A percentile compares a stretch with the other conserved stretches of the same genome.
These are phyloP conservation scores for Russula emetica DNA, from an alignment of 768 basidiomycete genomes.

Conservation along the genomic window DNA sequence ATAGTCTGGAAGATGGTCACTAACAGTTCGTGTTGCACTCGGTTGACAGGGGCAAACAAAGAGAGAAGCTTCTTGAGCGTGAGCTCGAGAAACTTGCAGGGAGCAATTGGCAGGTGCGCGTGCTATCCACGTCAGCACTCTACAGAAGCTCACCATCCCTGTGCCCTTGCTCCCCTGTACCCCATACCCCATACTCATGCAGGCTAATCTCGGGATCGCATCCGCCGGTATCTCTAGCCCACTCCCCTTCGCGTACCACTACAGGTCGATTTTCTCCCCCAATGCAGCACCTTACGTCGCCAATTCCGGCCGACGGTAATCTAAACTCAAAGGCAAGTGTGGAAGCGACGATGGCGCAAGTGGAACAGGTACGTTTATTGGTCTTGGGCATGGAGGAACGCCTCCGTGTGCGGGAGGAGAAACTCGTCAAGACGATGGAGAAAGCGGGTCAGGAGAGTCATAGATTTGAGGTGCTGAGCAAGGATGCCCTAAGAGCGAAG, in stretches of 20 bases:
- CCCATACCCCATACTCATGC: slow-evolving; percentile 32
- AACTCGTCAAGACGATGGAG: slow-evolving; percentile 54
- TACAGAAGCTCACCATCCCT: neutral
- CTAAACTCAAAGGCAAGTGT: slow-evolving; percentile 26
- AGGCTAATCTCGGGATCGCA: slow-evolving; percentile 38
- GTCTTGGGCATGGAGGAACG: slow-evolving; percentile 76
- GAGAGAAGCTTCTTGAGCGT: slow-evolving; percentile 73
- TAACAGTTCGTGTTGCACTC: neutral
- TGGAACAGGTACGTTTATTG: slow-evolving; percentile 64
- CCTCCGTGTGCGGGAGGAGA: slow-evolving; percentile 57
- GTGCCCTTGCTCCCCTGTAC: slow-evolving; percentile 27
- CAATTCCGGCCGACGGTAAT: neutral
- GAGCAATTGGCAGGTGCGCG: slow-evolving; percentile 74
- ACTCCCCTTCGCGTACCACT: slow-evolving; percentile 31
- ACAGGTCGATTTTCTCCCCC: slow-evolving; percentile 33
- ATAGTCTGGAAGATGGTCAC: neutral
- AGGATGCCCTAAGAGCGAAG: slow-evolving; percentile 23
- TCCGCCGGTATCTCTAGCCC: slow-evolving; percentile 33
- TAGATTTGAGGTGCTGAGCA: slow-evolving; percentile 48
- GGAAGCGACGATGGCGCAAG: slow-evolving; percentile 50
- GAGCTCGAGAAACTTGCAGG: slow-evolving; percentile 68
- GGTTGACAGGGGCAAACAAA: slow-evolving; percentile 46
- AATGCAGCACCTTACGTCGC: neutral
- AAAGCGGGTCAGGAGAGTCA: slow-evolving; percentile 56
- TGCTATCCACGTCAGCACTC: neutral